Evolutionary conservation across 2,329 filamentous ascomycete species (phyloP).

Genomic region (Sclerotinia spermophila): DNA sequence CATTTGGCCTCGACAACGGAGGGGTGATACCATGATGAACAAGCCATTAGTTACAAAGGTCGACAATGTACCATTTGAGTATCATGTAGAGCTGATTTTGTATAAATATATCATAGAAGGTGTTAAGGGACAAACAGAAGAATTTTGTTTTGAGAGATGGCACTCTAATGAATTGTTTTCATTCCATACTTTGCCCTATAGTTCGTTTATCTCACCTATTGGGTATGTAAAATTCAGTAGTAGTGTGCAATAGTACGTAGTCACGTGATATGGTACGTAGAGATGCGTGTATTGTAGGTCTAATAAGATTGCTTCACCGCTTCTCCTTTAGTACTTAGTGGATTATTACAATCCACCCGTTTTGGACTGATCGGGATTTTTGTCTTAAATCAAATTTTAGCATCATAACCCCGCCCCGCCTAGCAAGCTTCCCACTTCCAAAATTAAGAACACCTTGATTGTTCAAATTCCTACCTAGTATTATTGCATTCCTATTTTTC

Average conservation of each 20-base stretch:
- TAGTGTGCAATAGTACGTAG: neutral
- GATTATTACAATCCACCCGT: neutral
- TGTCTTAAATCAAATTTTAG: neutral
- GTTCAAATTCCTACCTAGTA: neutral
- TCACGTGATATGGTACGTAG: neutral
- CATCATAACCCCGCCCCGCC: slow-evolving; percentile 14
- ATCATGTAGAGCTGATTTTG: neutral
- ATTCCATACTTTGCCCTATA: neutral
- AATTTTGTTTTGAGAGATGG: neutral
- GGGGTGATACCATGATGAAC: slow-evolving; percentile 19
- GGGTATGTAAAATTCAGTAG: neutral
- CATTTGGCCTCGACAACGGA: slow-evolving; percentile 50
- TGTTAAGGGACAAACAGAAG: neutral
- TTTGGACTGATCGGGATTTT: neutral
- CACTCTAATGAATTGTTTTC: neutral
- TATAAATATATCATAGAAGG: neutral
- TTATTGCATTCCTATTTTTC: neutral
- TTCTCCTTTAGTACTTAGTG: neutral
- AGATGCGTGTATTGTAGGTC: neutral
- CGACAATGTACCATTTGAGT: neutral
- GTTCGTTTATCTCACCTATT: neutral
- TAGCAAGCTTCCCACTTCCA: slow-evolving; percentile 10
- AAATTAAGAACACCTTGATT: neutral
- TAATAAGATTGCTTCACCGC: neutral
- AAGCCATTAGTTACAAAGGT: neutral